Conservation (phyloP, 2,329 filamentous ascomycete genomes). For the Aspergillus fumigatiaffinis region DNA sequence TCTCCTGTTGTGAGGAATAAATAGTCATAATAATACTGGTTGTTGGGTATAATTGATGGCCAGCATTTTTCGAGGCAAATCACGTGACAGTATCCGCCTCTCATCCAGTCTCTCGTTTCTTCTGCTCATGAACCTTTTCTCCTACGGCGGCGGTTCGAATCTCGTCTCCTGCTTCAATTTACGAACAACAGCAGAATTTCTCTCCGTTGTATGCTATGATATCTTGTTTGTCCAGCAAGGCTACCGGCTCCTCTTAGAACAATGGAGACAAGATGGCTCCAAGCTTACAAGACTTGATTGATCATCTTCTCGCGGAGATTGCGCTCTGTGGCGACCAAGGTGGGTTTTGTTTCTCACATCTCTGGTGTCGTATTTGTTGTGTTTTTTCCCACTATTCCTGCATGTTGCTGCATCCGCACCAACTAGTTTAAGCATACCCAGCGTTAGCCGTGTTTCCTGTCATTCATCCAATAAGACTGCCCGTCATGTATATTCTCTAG, state of each 20-base stretch:
- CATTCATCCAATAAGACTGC: not conserved
- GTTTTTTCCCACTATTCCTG: conserved; percentile 7
- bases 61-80: not conserved
- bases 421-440: not conserved
- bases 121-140: conserved; percentile 4
- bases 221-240: not conserved
- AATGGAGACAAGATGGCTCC: conserved; percentile 39
- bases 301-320: conserved; percentile 56
- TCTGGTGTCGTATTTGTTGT: not conserved
- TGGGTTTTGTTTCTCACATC: not conserved
- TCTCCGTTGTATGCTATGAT: conserved; percentile 2
- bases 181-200: not conserved
- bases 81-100: not conserved
- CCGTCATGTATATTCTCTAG: not conserved
- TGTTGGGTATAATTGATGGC: too few relatives aligned
- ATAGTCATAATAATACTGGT: too few relatives aligned
- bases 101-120: not conserved
- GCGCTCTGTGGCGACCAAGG: conserved; percentile 57
- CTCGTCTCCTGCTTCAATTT: conserved; percentile 17
- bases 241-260: not conserved
- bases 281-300: conserved; percentile 54
- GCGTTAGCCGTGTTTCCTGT: not conserved
- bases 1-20: not conserved
- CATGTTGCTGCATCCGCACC: conserved; percentile 5
- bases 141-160: conserved; percentile 29